A percentile compares a stretch with the other conserved stretches of the same genome.
phyloP scores from a whole-genome alignment of 148 eudicot genomes.

The Chenopodium album region DNA sequence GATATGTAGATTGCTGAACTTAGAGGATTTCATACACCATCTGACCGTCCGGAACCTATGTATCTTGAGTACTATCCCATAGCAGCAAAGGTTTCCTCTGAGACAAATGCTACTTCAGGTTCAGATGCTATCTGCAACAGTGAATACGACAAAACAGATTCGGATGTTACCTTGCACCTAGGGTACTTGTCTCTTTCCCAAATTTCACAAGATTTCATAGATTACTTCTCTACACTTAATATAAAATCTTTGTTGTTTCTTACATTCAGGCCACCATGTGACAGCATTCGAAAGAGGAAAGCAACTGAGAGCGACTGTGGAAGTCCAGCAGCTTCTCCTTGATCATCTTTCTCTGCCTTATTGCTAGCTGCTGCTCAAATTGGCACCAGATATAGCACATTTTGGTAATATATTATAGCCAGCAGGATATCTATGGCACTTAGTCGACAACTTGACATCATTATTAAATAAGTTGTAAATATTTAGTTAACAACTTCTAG shows the following conservation, averaged over 20 bases:
- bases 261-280: conserved; percentile 41
- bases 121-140: conserved; percentile 35
- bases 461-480: conserved; percentile 13
- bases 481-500: neutral
- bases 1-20: conserved; percentile 60
- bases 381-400: conserved; percentile 11
- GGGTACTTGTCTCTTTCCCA: conserved; percentile 38
- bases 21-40: conserved; percentile 33
- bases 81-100: conserved; percentile 28
- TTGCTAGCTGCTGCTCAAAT: conserved; percentile 13
- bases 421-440: conserved; percentile 1
- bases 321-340: conserved; percentile 35
- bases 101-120: conserved; percentile 34
- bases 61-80: conserved; percentile 41
- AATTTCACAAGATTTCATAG: neutral
- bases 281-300: conserved; percentile 41
- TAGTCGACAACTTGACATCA: conserved; percentile 1
- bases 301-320: conserved; percentile 29
- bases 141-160: conserved; percentile 41
- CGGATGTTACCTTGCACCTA: conserved; percentile 52
- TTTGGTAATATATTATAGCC: neutral
- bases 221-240: neutral
- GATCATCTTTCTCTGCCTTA: conserved; percentile 12
- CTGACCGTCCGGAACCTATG: conserved; percentile 34
- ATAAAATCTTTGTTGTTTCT: neutral